Conservation (phyloP, 108 stramenopile species). For the Cyclotella cryptica region DNA sequence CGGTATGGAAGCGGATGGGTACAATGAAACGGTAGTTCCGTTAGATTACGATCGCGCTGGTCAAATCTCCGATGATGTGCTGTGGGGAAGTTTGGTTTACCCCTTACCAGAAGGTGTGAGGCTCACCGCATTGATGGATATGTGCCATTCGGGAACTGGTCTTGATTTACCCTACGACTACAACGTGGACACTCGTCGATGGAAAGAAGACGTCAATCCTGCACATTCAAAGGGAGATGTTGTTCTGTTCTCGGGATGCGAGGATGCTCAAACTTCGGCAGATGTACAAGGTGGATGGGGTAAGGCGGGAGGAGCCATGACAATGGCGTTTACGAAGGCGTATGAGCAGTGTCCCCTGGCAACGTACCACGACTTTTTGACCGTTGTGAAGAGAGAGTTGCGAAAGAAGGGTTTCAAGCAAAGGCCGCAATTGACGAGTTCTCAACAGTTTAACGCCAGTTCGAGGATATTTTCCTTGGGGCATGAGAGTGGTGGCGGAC, state of each 20-base stretch:
- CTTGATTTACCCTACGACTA: slow-evolving; percentile 80
- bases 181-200: slow-evolving; percentile 38
- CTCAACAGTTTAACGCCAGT: slow-evolving; percentile 52
- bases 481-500: slow-evolving; percentile 17
- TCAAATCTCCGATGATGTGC: slow-evolving; percentile 72
- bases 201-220: slow-evolving; percentile 52
- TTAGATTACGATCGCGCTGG: slow-evolving; percentile 77
- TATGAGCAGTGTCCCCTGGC: slow-evolving; percentile 33
- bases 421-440: slow-evolving; percentile 53
- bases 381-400: slow-evolving; percentile 37
- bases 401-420: slow-evolving; percentile 42
- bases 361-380: slow-evolving; percentile 54
- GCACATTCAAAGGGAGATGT: slow-evolving; percentile 57
- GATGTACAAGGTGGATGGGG: slow-evolving; percentile 65
- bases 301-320: slow-evolving; percentile 61
- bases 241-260: slow-evolving; percentile 87
- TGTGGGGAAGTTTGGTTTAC: slow-evolving; percentile 73
- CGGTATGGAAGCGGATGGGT: slow-evolving; percentile 78
- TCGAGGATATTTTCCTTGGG: slow-evolving; percentile 55
- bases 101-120: slow-evolving; percentile 74
- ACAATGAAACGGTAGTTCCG: slow-evolving; percentile 88
- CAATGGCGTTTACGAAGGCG: slow-evolving; percentile 52
- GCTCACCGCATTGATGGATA: slow-evolving; percentile 78
- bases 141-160: slow-evolving; percentile 92
- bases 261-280: slow-evolving; percentile 86